These are phyloP conservation scores for Leccinum arenicola DNA, from an alignment of 768 basidiomycete species.

Conservation along the genomic window DNA sequence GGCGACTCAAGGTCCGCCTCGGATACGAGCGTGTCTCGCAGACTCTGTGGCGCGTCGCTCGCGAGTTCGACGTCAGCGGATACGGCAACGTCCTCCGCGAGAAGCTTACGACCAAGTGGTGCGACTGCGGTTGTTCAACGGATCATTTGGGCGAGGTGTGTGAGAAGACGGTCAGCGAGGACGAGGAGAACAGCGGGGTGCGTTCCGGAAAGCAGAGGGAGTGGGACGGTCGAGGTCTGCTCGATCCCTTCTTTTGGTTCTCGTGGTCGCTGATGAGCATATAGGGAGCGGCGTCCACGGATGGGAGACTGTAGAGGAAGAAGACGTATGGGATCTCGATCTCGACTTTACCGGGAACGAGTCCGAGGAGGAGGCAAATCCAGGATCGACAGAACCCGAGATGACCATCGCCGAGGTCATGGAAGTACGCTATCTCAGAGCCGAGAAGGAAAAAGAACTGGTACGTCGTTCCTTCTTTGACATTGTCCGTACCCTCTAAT, in stretches of 20 bases:
- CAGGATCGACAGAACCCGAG: slow-evolving; percentile 26
- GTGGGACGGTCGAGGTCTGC: slow-evolving; percentile 68
- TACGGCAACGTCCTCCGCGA: slow-evolving; percentile 69
- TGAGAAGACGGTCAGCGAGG: slow-evolving; percentile 67
- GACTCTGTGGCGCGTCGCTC: slow-evolving; percentile 66
- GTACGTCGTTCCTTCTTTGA: slow-evolving; percentile 33
- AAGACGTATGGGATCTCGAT: slow-evolving; percentile 73
- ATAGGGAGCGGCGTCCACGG: slow-evolving; percentile 59
- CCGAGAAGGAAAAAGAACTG: slow-evolving; percentile 69
- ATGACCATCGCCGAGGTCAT: slow-evolving; percentile 74
- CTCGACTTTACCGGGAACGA: slow-evolving; percentile 62
- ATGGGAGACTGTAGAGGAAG: slow-evolving; percentile 75
- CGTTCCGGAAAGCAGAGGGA: slow-evolving; percentile 66
- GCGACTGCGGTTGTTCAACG: slow-evolving; percentile 78
- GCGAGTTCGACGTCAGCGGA: slow-evolving; percentile 70
- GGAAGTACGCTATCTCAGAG: slow-evolving; percentile 69
- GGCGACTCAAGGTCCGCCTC: slow-evolving; percentile 55
- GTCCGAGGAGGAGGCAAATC: slow-evolving; percentile 47
- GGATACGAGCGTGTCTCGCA: slow-evolving; percentile 65
- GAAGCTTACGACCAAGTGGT: slow-evolving; percentile 74
- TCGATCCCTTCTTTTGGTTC: background rate
- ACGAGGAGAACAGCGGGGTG: slow-evolving; percentile 59
- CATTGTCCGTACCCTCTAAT: slow-evolving; percentile 2
- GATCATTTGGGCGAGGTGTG: slow-evolving; percentile 78
- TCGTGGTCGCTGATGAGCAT: background rate